Base-by-base conservation (phyloP, 2,329 filamentous ascomycete species). In the Sphaerulina musiva region DNA sequence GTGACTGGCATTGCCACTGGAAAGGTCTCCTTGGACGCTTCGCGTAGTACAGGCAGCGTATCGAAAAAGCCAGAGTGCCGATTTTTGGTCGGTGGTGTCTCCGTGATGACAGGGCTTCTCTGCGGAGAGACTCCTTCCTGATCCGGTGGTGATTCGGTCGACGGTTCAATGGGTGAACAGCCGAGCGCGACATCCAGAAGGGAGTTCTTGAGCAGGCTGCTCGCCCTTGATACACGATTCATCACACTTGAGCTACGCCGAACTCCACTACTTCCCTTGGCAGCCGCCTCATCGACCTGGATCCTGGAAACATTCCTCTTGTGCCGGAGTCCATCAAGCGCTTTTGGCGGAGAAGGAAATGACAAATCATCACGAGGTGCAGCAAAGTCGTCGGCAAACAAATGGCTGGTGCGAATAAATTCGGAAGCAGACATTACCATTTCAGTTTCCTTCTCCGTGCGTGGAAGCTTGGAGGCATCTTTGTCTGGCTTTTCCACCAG, bases 401-500 rank as follows among this genome's bases (percentile, higher is more conserved):
- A 46, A 51, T 50, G 40, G 40, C 43, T 51, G 54, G 48, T 41
- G 49, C 54, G 53, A 53, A 59, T 31, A 56, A 57, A 55, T 49
- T 48, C 46, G 47, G 38, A 53, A 56, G 49, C 49, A 41, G 53
- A 53, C 51, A 55, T 62, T 60, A 69, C 67, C 81, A 96, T 89
- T 64, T 97, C 91, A 71, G 90, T 85, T 73, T 98, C 95, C 78
- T 95, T 95, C 72, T 98, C 93, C 23, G 92, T 89, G 53, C 92
- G 88, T 1, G 95, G 93, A 51, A 98, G 83, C 76, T 97, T 98
- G 49, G 89, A 92, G 11, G 90, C 89, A 69, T 98, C 93, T 78
- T 98, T 98, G 78, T 98, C 93, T 45, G 93, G 93, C 78, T 98
- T 97, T 74, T 98, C 95, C 50, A 89, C 89, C 39, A 98, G 83